A percentile compares a stretch with the other conserved stretches of the same genome.
Conservation (phyloP, 306 rosid genomes). For the Vicia villosa region DNA sequence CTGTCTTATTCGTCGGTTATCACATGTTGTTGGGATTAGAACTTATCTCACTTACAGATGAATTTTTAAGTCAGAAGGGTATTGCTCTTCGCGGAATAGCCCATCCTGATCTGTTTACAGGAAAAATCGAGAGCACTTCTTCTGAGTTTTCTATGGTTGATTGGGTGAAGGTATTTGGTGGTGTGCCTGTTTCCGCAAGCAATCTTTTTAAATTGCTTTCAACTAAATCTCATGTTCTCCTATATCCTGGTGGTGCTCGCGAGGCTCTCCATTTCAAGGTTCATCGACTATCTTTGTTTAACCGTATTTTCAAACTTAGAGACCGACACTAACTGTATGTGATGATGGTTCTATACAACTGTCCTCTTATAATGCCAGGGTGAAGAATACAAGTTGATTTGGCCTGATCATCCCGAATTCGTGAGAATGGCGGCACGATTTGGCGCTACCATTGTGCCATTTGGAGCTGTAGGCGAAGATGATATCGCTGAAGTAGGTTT, state of each 20-base stretch:
- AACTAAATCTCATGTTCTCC: constrained; percentile 73
- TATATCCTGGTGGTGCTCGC: constrained; percentile 95
- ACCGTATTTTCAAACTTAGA: constrained; percentile 4
- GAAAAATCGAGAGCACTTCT: constrained; percentile 6
- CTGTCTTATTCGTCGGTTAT: constrained; percentile 81
- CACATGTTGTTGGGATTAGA: constrained; percentile 84
- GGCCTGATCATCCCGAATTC: constrained; percentile 89
- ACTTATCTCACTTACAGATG: constrained; percentile 50
- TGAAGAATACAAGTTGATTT: constrained; percentile 79
- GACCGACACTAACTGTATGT: too few species aligned
- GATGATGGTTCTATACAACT: too few species aligned
- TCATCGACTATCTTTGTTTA: constrained; percentile 32
- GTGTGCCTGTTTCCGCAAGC: constrained; percentile 73
- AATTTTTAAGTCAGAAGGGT: constrained; percentile 68
- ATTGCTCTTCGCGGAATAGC: constrained; percentile 73
- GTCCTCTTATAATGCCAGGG: constrained; percentile 60
- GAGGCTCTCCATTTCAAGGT: constrained; percentile 96
- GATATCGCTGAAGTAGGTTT: constrained; percentile 72
- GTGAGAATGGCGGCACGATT: constrained; percentile 96
- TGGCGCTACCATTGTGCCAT: constrained; percentile 94
- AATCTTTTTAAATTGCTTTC: constrained; percentile 70
- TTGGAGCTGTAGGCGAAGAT: constrained; percentile 95
- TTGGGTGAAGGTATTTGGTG: constrained; percentile 74
- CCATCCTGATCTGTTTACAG: constrained; percentile 63
- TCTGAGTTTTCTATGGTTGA: constrained; percentile 55